Base-by-base conservation (phyloP, 225 moss, liverwort and hornwort genomes). In the Pleurozium schreberi region DNA sequence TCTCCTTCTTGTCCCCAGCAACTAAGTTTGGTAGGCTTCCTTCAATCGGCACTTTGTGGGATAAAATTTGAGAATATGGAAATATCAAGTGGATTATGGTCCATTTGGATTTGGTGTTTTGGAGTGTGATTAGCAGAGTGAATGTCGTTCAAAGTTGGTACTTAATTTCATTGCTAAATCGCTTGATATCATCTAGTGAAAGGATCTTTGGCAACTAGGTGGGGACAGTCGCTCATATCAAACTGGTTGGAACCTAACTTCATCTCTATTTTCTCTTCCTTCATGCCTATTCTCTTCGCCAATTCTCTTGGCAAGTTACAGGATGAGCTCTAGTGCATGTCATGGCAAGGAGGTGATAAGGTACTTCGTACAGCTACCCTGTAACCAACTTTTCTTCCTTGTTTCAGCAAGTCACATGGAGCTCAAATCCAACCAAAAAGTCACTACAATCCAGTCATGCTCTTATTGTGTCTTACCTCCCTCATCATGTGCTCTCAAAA, bases 1-100 rank as follows among this genome's bases (percentile, higher is more conserved):
- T 59, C 95, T 92, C n/a, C 10, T 89, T 76, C 89, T 92, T 47
- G 26, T 89, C 61, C 12, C 66, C 27, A 63, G 83, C 43, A 84
- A n/a, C 9, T n/a, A 78, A 42, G 70, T 33, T 36, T 60, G 21
- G 28, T 60, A 80, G 59, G 28, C 53, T 75, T 55, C 16, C 40
- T 26, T 58, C 26, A 11, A 25, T n/a, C 33, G 5, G 6, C 9
- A 42, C 43, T 59, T 43, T n/a, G n/a, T 52, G 68, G 53, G 53
- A 28, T 36, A 3, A 33, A 73, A 21, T 45, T 45, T 49, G 57
- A 52, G 53, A 23, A 34, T 2, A 60, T 6, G 31, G 26, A 58
- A 71, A 59, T 58, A 23, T 9, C 34, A 59, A 60, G 23, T 85
- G 45, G 27, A 20, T 53, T 38, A 15, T 76, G 52, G 52, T 53